Base-by-base conservation (phyloP, 2,329 filamentous ascomycete species). In the Basipetospora chlamydospora region DNA sequence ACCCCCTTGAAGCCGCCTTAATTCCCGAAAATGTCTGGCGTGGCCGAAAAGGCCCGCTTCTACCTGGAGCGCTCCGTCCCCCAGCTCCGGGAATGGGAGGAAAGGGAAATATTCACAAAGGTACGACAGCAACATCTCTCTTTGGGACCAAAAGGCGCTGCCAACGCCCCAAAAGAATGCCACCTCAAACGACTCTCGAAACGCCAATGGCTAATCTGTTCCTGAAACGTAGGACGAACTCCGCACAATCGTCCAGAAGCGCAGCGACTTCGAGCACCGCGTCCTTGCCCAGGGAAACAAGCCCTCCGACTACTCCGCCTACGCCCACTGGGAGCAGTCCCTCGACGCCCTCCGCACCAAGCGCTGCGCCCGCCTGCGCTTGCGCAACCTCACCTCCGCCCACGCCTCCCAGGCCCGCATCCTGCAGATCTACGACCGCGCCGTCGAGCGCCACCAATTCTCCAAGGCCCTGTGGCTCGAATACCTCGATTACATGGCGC, bases 221-320 rank as follows among this genome's bases (percentile, higher is more conserved):
- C n/a, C n/a, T n/a, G n/a, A n/a, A n/a, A n/a, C n/a, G n/a, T 48
- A 90, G 77, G 82, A 92, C 46, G 88, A 98, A 57, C 94, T 98
- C 53, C 73, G 75, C 43, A 79, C 80, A 31, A 86, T 98, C 45
- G 80, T 92, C 36, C 78, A 79, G 52, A 94, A 90, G 57, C 78
- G 90, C 47, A 93, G 85, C 51, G 82, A 92, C 48, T 92, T 87
- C 54, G 90, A 98, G 57, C 88, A 95, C 60, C 80, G 77, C 40
- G 73, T 96, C 46, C 82, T 94, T 42, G 78, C 84, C 3, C 77
- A 85, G 17, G 84, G 86, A 33, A 77, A 78, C 42, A 72, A 73
- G 28, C 72, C 87, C 1, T 60, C 70, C 41, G 85, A 95, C 53
- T 96, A 84, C 61, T 77, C 83, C 37, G 73, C 77, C 46, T 98